Conservation (phyloP, 306 rosid genomes). For the Psophocarpus tetragonolobus region DNA sequence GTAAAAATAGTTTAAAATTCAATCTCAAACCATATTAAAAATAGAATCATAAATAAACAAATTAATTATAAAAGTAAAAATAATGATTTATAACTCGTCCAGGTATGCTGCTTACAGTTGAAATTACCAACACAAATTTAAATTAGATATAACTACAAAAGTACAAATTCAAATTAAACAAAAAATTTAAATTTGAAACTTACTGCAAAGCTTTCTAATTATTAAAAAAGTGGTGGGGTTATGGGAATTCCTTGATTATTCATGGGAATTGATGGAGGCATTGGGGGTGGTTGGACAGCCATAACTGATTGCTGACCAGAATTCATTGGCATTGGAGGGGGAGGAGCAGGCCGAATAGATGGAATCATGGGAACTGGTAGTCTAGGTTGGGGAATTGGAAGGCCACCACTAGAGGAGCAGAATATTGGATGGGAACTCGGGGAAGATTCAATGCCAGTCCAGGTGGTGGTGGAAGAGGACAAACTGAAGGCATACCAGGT, state of each 20-base stretch:
- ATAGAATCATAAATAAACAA: too few relatives aligned
- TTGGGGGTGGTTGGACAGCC: constrained; percentile 58
- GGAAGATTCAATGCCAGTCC: constrained; percentile 94
- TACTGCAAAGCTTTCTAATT: too few relatives aligned
- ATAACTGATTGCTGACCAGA: constrained; percentile 69
- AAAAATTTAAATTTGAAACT: too few relatives aligned
- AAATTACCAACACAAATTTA: too few relatives aligned
- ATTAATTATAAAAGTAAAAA: too few relatives aligned
- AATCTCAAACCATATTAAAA: too few relatives aligned
- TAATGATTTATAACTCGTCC: too few relatives aligned
- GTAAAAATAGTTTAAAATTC: too few relatives aligned
- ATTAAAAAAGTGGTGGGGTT: constrained; percentile 92
- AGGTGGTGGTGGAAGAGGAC: constrained; percentile 93
- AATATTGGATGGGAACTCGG: constrained; percentile 68
- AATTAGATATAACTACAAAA: too few relatives aligned
- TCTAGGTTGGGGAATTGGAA: constrained; percentile 64
- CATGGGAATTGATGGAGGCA: constrained; percentile 63
- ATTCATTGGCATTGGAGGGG: constrained; percentile 61
- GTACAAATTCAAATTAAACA: too few relatives aligned
- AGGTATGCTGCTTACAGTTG: too few relatives aligned
- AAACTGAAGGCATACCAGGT: constrained; percentile 77
- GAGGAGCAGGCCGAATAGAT: constrained; percentile 64
- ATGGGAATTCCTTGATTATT: constrained; percentile 58
- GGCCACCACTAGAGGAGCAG: constrained; percentile 59
- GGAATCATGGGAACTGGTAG: constrained; percentile 68